phyloP scores from a whole-genome alignment of 192 early-diverging fungal genomes.

The Coemansia sp. region DNA sequence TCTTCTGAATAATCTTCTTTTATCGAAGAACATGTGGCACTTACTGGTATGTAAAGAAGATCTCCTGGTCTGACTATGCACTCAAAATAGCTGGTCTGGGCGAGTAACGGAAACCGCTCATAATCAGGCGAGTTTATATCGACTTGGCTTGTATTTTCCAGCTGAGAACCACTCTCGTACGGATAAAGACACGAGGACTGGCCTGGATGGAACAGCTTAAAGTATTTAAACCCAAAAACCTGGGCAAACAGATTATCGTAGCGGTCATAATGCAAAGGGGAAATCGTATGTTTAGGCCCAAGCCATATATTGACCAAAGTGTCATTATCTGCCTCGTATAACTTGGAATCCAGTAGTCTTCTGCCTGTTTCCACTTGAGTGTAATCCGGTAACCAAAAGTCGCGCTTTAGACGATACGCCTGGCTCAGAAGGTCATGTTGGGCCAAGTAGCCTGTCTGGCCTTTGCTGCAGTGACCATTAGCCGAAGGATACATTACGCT shows the following conservation, averaged over 20 bases:
- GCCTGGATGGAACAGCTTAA: conserved; percentile 68
- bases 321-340: conserved; percentile 9
- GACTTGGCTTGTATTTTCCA: conserved; percentile 78
- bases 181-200: conserved; percentile 68
- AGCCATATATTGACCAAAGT: conserved; percentile 70
- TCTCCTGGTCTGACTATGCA: conserved; percentile 74
- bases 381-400: conserved; percentile 80
- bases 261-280: conserved; percentile 82
- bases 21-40: conserved; percentile 7
- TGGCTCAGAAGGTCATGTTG: conserved; percentile 85
- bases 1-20: not conserved
- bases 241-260: conserved; percentile 84
- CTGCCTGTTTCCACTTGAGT: conserved; percentile 58
- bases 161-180: conserved; percentile 44
- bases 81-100: conserved; percentile 63
- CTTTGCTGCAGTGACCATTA: not conserved
- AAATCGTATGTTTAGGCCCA: conserved; percentile 77
- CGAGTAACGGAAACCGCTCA: conserved; percentile 58
- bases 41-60: conserved; percentile 83
- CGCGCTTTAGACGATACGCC: conserved; percentile 64
- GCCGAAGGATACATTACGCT: conserved; percentile 12
- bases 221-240: conserved; percentile 79
- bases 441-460: conserved; percentile 67
- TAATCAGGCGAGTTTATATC: conserved; percentile 68
- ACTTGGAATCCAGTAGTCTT: not conserved